Evolutionary conservation across 2,329 filamentous ascomycete genomes (phyloP).

Genomic region (Cryphonectria nitschkei): DNA sequence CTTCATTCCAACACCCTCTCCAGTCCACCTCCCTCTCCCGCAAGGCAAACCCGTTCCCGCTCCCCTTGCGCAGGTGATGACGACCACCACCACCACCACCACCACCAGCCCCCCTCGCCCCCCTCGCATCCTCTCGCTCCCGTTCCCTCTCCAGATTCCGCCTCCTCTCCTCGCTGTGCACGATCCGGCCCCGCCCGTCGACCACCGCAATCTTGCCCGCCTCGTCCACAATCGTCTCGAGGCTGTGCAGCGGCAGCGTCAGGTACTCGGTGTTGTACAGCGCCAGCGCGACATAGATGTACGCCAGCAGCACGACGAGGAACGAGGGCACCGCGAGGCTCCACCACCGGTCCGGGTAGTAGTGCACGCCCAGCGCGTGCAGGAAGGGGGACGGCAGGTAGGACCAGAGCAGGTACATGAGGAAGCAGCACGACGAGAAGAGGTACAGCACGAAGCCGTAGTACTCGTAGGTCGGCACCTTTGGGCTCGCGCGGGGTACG

Average conservation of each 20-base stretch:
- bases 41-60: constrained; percentile 11
- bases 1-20: constrained; percentile 84
- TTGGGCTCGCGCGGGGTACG: constrained; percentile 83
- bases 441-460: constrained; percentile 98
- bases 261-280: constrained; percentile 88
- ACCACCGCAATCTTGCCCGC: constrained; percentile 84
- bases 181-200: constrained; percentile 66
- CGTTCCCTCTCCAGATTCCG: constrained; percentile 42
- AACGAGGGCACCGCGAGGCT: constrained; percentile 88
- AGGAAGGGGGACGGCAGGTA: constrained; percentile 92
- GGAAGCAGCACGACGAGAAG: constrained; percentile 80
- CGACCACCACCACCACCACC: constrained; percentile 20
- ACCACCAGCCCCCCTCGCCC: constrained; percentile 37
- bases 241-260: constrained; percentile 75
- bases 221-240: constrained; percentile 92
- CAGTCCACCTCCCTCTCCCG: constrained; percentile 59
- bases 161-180: constrained; percentile 40
- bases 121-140: constrained; percentile 37
- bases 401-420: constrained; percentile 76
- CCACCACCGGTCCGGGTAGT: constrained; percentile 99
- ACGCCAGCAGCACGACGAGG: constrained; percentile 84
- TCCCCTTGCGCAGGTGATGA: constrained; percentile 39
- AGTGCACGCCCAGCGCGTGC: constrained; percentile 90
- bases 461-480: constrained; percentile 99
- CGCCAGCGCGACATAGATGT: constrained; percentile 92